phyloP scores from a whole-genome alignment of 2,329 filamentous ascomycete species.

The Pseudocercospora eumusae region DNA sequence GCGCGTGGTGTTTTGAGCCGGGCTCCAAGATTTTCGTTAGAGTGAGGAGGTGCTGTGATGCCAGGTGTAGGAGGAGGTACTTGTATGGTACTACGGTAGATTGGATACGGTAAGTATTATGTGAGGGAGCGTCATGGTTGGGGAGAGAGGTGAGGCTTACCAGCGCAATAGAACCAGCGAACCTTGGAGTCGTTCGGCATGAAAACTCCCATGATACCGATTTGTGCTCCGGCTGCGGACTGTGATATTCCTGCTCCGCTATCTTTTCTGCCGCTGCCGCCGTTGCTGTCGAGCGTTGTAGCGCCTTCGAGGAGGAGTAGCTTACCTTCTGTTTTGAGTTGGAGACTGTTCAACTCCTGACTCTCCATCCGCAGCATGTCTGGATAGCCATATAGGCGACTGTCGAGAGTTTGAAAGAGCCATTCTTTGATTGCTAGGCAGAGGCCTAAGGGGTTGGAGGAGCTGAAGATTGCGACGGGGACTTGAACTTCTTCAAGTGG shows the following conservation, averaged over 20 bases:
- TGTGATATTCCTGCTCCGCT: neutral
- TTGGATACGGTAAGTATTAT: no score
- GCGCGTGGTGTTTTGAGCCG: slow-evolving; percentile 11
- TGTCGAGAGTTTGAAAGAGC: slow-evolving; percentile 14
- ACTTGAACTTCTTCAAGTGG: slow-evolving; percentile 17
- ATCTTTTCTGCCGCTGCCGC: neutral
- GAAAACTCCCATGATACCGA: slow-evolving; percentile 28
- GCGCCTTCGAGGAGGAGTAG: slow-evolving; percentile 28
- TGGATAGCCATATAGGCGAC: neutral
- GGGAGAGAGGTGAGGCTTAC: neutral
- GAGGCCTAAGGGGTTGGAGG: slow-evolving; percentile 13
- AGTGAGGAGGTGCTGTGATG: neutral
- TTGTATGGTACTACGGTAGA: slow-evolving; percentile 6
- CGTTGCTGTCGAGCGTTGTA: slow-evolving; percentile 12
- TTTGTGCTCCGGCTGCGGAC: neutral
- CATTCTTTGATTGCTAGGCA: slow-evolving; percentile 27
- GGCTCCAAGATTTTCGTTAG: slow-evolving; percentile 5
- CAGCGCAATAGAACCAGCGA: slow-evolving; percentile 31
- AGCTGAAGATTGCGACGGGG: slow-evolving; percentile 25
- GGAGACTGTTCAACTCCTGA: slow-evolving; percentile 25
- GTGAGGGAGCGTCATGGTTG: no score
- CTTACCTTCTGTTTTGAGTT: slow-evolving; percentile 9
- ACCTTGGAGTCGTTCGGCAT: slow-evolving; percentile 24
- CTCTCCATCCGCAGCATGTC: slow-evolving; percentile 27
- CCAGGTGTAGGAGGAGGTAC: neutral